Evolutionary conservation across 2,329 filamentous ascomycete species (phyloP).

Genomic region (Metarhizium album): DNA sequence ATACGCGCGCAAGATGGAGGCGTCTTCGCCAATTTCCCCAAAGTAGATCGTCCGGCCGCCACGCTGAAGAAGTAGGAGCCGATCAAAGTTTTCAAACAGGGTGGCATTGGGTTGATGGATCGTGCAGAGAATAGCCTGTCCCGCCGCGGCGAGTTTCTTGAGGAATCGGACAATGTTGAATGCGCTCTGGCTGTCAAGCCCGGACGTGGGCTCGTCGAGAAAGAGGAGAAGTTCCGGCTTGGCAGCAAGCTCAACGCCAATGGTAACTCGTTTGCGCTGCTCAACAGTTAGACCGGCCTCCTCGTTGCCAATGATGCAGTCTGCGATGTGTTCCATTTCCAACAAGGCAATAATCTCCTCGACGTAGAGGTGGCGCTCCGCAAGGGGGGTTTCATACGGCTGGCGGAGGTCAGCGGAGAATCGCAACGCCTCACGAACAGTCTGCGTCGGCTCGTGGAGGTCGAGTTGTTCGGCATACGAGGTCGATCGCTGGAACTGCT

Average conservation of each 20-base stretch:
- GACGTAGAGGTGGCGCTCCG: constrained; percentile 48
- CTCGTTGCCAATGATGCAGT: constrained; percentile 45
- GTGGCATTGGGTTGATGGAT: constrained; percentile 85
- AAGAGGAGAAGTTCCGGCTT: constrained; percentile 69
- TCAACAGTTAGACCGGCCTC: constrained; percentile 62
- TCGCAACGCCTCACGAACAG: constrained; percentile 51
- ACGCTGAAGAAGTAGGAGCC: constrained; percentile 64
- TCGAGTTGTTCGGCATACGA: constrained; percentile 54
- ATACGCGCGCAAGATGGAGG: constrained; percentile 56
- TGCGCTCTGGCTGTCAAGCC: constrained; percentile 51
- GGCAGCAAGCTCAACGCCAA: constrained; percentile 80
- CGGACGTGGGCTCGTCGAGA: constrained; percentile 68
- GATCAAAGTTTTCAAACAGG: constrained; percentile 80
- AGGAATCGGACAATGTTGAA: constrained; percentile 72
- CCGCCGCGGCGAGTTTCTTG: constrained; percentile 65
- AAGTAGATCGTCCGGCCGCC: constrained; percentile 81
- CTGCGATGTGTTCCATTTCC: constrained; percentile 48
- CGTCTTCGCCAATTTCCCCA: constrained; percentile 71
- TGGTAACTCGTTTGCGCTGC: constrained; percentile 69
- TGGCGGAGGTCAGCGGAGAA: constrained; percentile 54
- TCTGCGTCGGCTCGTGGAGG: constrained; percentile 50
- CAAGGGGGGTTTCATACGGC: constrained; percentile 38
- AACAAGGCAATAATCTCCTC: constrained; percentile 50
- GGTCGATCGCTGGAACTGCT: constrained; percentile 50
- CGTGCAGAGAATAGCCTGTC: constrained; percentile 81